Evolutionary conservation across 768 basidiomycete genomes (phyloP), one percentile per base, ranked within the genome.

Genomic region (Scleroderma bovista): DNA sequence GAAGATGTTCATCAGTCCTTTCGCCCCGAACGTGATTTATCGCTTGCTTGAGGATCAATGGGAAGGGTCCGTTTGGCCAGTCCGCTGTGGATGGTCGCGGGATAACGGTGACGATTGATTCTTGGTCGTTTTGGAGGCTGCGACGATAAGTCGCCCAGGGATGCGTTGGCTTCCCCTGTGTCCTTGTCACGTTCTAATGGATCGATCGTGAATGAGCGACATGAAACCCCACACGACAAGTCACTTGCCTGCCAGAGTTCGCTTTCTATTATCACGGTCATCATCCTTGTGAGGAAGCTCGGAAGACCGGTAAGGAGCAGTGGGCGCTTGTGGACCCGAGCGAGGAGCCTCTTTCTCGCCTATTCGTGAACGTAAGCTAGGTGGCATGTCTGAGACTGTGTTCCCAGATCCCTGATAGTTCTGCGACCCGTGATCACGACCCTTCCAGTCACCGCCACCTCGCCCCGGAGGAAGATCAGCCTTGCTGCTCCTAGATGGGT

Each of bases 231-330:
- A 16, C 16, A n/a, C 3, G 22, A 15, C 16, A 16, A 16, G 36
- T 26, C n/a, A 57, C 78, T 56, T 68, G 87, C 88, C 88, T 62
- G 84, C 79, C 31, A 73, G 66, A 20, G 81, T 79, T 48, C 88
- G 77, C 69, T 91, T 91, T 60, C 85, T 72, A 37, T 69, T 70
- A 52, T 86, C 84, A 43, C 81, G 77, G 24, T 85, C 84, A 16
- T 88, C 84, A 10, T 86, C 83, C 53, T 74, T 74, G 48, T 71
- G 62, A 38, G 67, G 64, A 43, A 62, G 43, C 32, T 80, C 79
- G 19, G 57, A 19, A 45, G 64, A 61, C 44, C 78, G 75, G 52
- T 76, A 77, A n/a, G 73, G 60, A 37, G 63, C 65, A 17, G 67
- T 60, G 36, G 73, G 69, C 48, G 67, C 69, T 51, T 74, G 73